Conservation (phyloP, 2,329 filamentous ascomycete species). For the Raffaelea deltoideospora region DNA sequence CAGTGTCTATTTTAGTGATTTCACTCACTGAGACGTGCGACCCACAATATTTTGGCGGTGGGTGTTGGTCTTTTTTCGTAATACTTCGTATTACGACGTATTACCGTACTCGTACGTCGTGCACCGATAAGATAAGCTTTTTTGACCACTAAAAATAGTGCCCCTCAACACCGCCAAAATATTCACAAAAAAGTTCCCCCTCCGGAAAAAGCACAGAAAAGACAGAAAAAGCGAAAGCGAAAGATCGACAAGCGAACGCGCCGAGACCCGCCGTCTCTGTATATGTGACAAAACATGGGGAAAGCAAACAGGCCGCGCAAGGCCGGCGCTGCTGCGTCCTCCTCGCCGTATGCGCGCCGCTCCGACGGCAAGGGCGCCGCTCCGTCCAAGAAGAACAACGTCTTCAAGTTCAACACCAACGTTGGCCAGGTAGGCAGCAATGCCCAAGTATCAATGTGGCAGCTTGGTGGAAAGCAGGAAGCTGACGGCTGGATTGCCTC, state of each 20-base stretch:
- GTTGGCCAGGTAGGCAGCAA: slow-evolving; percentile 39
- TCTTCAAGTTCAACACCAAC: slow-evolving; percentile 95
- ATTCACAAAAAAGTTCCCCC: too few relatives aligned
- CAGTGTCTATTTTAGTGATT: too few relatives aligned
- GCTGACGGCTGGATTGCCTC: neutral
- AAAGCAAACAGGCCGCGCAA: slow-evolving; percentile 24
- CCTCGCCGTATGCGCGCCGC: slow-evolving; percentile 19
- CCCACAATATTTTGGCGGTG: too few relatives aligned
- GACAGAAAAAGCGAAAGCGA: too few relatives aligned
- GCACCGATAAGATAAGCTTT: slow-evolving; percentile 7
- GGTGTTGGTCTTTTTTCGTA: too few relatives aligned
- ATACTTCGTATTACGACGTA: neutral
- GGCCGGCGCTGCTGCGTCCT: slow-evolving; percentile 14
- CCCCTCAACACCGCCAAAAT: slow-evolving; percentile 11
- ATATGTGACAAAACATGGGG: slow-evolving; percentile 17
- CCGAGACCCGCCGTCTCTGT: neutral
- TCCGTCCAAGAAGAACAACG: slow-evolving; percentile 48
- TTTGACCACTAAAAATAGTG: slow-evolving; percentile 5
- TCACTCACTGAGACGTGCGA: too few relatives aligned
- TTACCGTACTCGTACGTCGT: neutral
- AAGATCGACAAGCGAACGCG: neutral
- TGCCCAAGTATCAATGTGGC: neutral
- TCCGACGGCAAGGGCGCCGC: slow-evolving; percentile 10
- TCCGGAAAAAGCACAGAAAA: too few relatives aligned
- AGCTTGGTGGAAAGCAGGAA: neutral